phyloP scores from a whole-genome alignment of 129 eudicot species.

The Helianthus annuus region DNA sequence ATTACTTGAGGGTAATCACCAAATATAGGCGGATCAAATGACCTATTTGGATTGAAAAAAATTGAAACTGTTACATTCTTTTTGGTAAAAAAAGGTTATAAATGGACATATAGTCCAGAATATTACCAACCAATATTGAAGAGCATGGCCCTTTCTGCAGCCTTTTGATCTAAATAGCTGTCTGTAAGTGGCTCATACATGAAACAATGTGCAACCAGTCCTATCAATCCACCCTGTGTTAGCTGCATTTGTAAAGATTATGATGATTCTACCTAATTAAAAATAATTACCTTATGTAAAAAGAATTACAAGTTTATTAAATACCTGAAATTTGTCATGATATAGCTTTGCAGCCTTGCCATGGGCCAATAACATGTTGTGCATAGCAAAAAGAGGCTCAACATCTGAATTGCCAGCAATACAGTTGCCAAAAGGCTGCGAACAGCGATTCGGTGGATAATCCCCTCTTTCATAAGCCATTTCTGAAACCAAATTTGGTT shows the following conservation, averaged over 20 bases:
- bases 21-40: conserved; percentile 68
- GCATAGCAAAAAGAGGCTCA: conserved; percentile 67
- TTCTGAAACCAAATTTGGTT: conserved; percentile 55
- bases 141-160: conserved; percentile 52
- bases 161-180: conserved; percentile 39
- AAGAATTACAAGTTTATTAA: background rate
- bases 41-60: conserved; percentile 39
- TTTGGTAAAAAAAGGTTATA: background rate
- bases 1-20: conserved; percentile 88
- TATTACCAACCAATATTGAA: conserved; percentile 59
- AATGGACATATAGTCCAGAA: background rate
- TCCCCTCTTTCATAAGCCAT: conserved; percentile 39
- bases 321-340: conserved; percentile 57
- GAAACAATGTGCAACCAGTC: conserved; percentile 41
- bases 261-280: background rate
- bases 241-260: conserved; percentile 31
- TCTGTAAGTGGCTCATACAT: conserved; percentile 55
- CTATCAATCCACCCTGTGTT: conserved; percentile 52
- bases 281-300: background rate
- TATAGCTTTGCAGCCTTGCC: conserved; percentile 66
- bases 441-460: conserved; percentile 73
- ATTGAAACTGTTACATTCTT: background rate
- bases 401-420: conserved; percentile 62
- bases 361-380: conserved; percentile 74
- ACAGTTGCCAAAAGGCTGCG: conserved; percentile 75